Base-by-base conservation (phyloP, 306 rosid genomes). In the Hippophae rhamnoides region DNA sequence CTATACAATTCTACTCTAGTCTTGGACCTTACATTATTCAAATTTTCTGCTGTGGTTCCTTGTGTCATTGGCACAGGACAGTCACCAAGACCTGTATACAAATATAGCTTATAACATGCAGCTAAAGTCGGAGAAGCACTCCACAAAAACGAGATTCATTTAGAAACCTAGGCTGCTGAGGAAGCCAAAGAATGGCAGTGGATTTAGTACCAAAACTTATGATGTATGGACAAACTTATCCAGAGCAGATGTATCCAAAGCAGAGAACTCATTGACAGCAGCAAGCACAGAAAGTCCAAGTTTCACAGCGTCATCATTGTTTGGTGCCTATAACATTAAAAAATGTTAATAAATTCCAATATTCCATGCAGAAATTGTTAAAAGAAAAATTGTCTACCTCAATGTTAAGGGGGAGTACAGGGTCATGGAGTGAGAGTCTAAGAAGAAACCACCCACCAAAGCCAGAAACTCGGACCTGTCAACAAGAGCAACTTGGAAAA, bases 391-490 rank as follows among this genome's bases (percentile, higher is more conserved):
- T 5, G 14, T 54, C 54, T 85, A 92, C 98, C 98, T 92, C 98
- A 38, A 92, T 83, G 77, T 92, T 92, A 27, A 92, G 93, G 58
- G 98, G 98, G 68, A 87, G 95, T 50, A 92, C 96, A 77, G 96
- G 98, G 70, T 92, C 98, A 51, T 92, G 98, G 41, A 92, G 89
- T 26, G 96, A 92, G 65, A 92, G 78, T 71, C 98, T 76, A 66
- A 92, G 87, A 65, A 92, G 95, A 72, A 92, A 87, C 98, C 98
- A 92, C 47, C 98, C 96, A 10, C 88, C 95, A 44, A 72, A 69
- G 65, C 98, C 95, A 55, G 98, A 92, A 76, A 83, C 85, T 54
- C 96, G 83, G 50, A 92, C 81, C 98, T 92, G 73, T 75, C 38
- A 31, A 31, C 77, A 67, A 54, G 43, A 13, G 40, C 59, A 66